Base-by-base conservation (phyloP, 2,329 filamentous ascomycete genomes). In the Fusarium cyanostomum region DNA sequence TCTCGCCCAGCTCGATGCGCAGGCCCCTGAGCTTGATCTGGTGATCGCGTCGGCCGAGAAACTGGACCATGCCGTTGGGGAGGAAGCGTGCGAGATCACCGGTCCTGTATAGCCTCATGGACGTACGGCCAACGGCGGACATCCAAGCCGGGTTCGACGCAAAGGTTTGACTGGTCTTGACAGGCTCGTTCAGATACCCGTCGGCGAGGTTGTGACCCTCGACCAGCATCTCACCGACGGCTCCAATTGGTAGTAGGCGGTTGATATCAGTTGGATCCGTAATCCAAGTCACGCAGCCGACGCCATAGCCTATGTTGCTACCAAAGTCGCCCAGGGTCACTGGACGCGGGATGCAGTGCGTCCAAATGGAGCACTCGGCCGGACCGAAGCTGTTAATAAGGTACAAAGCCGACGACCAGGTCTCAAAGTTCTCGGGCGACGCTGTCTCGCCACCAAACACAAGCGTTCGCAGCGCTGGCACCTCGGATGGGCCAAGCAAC, bases 161-260 rank as follows among this genome's bases (percentile, higher is more conserved):
- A 46, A 55, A 51, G 21, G 31, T 26, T 30, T 35, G 35, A 37
- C 43, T 28, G 15, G 82, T 84, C 61, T 81, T 80, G 16, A 71
- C 71, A 1, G 73, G 70, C 18, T 81, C 77, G 42, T 60, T 46
- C 9, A 48, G 39, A 31, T 63, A 63, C 26, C 54, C 59, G 26
- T 51, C 39, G 15, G 39, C 56, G 15, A 63, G 30, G 18, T 44
- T 35, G 21, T 50, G 54, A 30, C 59, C 59, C 30, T 57, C 50
- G 26, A 58, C 46, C 15, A 58, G 38, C 15, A 62, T 43, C 42
- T 62, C 59, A 21, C 59, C 59, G 16, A 54, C 30, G 13, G 45
- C 37, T 33, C 59, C 59, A 21, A 51, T 30, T 26, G 59, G 54
- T 15, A 50, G 35, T 28, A 62, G 41, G 18, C 31, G 24, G 21